Evolutionary conservation across 2,329 filamentous ascomycete species (phyloP), one percentile per base, ranked within the genome.

Genomic region (Sphaerulina vaccinii): DNA sequence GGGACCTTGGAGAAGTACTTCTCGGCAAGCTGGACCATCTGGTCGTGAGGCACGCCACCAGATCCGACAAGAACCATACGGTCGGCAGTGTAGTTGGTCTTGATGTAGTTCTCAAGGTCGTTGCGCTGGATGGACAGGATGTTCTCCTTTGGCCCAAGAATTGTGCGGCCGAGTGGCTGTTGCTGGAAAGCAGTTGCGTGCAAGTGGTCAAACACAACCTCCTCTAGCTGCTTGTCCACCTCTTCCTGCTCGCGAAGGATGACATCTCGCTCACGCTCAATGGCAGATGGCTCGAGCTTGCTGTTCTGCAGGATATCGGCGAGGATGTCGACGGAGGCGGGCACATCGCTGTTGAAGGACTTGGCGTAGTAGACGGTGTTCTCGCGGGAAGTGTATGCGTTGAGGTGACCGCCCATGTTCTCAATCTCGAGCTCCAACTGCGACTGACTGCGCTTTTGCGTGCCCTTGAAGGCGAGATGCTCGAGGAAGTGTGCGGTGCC

Each of bases 351-450:
- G 81, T 99, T 99, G 82, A 99, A 96, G 61, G 92, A 87, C 80
- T 97, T 96, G 76, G 93, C 93, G 76, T 97, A 99, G 84, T 99
- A 99, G 71, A 99, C 93, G 68, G 93, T 99, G 83, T 96, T 97
- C 77, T 99, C 93, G 75, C 93, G 90, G 80, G 92, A 97, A 68
- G 93, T 99, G 81, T 99, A 99, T 73, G 93, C 93, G 77, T 99
- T 99, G 68, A 99, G 83, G 79, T 99, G 93, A 62, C 90, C 93
- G 73, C 93, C 93, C 89, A 99, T 96, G 80, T 99, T 99, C 83
- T 99, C 93, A 71, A 99, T 97, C 81, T 99, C 93, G 62, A 99
- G 86, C 80, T 99, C 93, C 72, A 99, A 82, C 79, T 99, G 93
- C 73, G 95, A 88, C 77, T 99, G 93, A 62, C 88, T 90, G 75